phyloP scores from a whole-genome alignment of 306 rosid species.

The Styphnolobium japonicum region DNA sequence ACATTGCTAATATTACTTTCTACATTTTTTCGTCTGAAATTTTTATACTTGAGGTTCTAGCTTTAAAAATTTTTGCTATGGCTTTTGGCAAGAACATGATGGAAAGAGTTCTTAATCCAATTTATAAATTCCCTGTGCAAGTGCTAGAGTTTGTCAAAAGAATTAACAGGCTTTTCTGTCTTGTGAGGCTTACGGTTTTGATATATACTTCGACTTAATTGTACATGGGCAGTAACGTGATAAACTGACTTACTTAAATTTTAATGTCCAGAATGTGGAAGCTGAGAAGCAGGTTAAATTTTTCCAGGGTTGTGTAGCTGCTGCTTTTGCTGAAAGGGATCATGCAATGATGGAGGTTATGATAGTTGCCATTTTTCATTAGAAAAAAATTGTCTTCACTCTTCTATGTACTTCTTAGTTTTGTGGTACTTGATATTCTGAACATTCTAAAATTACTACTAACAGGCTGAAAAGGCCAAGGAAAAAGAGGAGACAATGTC shows the following conservation, averaged over 20 bases:
- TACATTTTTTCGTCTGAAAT: constrained; percentile 1
- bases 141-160: constrained; percentile 17
- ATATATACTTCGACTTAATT: not conserved
- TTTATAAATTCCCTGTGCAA: constrained; percentile 11
- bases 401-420: not conserved
- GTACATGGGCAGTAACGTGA: not conserved
- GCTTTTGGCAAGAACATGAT: constrained; percentile 9
- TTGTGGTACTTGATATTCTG: constrained; percentile 26
- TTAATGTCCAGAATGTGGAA: constrained; percentile 65
- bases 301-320: constrained; percentile 94
- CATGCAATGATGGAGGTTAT: constrained; percentile 85
- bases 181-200: constrained; percentile 5
- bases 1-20: not conserved
- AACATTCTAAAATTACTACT: constrained; percentile 27
- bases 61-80: constrained; percentile 23
- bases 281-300: constrained; percentile 97
- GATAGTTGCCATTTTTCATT: constrained; percentile 1
- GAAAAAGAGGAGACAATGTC: constrained; percentile 77
- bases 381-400: not conserved
- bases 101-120: constrained; percentile 17
- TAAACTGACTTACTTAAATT: constrained; percentile 9
- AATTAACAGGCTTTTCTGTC: not conserved
- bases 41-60: not conserved
- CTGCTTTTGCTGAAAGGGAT: constrained; percentile 97
- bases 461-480: constrained; percentile 91